Evolutionary conservation across 2,329 filamentous ascomycete genomes (phyloP), one percentile per base, ranked within the genome.

Genomic region (Penicillium sp.): DNA sequence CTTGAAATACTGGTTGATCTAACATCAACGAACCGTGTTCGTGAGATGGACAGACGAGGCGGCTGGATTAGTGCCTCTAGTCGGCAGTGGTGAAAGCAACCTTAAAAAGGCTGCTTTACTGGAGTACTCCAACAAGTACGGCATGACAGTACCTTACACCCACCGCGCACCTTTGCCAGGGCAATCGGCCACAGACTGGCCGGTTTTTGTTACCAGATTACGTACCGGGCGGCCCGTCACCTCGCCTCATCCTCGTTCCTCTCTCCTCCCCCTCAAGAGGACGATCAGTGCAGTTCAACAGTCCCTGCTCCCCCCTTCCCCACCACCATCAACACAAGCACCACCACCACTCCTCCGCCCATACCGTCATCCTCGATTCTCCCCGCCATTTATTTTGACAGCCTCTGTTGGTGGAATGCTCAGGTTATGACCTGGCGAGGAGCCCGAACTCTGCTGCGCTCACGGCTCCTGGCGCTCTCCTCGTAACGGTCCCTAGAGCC

Each of bases 401-500:
- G 43, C 34, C 42, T 45, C 46, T 34, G 46, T 43, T 47, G 56
- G 60, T 66, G 60, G 51, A 44, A 70, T 70, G 66, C 57, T 66
- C 63, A 69, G 65, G 66, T 59, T 62, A 70, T 70, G 66, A 67
- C 61, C 58, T 56, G 54, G 50, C 62, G 64, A 58, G 65, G 60
- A 64, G 63, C 64, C 65, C 56, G 64, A 61, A 63, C 55, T 66
- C 67, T 59, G 57, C 66, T 68, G 67, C 67, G 67, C 67, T 66
- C 64, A 66, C 61, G 63, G 64, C 67, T 67, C 62, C 65, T 66
- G 60, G 64, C 66, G 60, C 65, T 62, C 58, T 59, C 58, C 57
- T 48, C 54, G 60, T 46, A 49, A 32, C 29, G 46, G 52, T 50
- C 54, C 49, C 55, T 52, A 51, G 55, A 61, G 55, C 51, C 48